Conservation (phyloP, 371 early-diverging fungal species). For the Phascolomyces articulosus region DNA sequence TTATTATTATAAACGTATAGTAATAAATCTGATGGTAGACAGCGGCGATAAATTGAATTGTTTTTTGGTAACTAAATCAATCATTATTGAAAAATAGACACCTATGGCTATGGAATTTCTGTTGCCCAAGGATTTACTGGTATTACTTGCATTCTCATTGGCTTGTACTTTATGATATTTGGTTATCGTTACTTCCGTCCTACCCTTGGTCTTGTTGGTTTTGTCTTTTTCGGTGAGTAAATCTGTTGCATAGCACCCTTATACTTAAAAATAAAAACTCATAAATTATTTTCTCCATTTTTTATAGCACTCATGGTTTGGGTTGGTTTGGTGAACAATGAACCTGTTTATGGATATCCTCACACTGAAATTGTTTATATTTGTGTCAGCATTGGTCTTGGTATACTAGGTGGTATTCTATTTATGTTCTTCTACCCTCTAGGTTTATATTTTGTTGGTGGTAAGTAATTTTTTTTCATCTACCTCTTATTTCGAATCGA, state of each 20-base stretch:
- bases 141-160: constrained; percentile 37
- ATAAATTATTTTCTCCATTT: neutral
- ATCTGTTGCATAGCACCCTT: too few relatives aligned
- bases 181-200: constrained; percentile 49
- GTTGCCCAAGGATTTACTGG: constrained; percentile 48
- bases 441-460: constrained; percentile 43
- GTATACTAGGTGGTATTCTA: constrained; percentile 36
- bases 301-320: constrained; percentile 48
- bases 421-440: constrained; percentile 40
- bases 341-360: constrained; percentile 45
- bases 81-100: too few relatives aligned
- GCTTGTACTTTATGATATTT: constrained; percentile 41
- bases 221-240: constrained; percentile 51
- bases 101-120: constrained; percentile 44
- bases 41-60: too few relatives aligned
- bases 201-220: constrained; percentile 46
- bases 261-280: too few relatives aligned
- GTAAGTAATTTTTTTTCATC: constrained; percentile 20
- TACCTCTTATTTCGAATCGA: too few relatives aligned
- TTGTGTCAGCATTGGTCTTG: constrained; percentile 47
- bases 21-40: too few relatives aligned
- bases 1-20: neutral
- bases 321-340: constrained; percentile 53
- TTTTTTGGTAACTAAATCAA: too few relatives aligned
- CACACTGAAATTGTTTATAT: constrained; percentile 43